Percentiles rank a stretch among this genome's conserved stretches.
Conservation (phyloP, 2,329 filamentous ascomycete genomes). For the Talaromyces sp. region DNA sequence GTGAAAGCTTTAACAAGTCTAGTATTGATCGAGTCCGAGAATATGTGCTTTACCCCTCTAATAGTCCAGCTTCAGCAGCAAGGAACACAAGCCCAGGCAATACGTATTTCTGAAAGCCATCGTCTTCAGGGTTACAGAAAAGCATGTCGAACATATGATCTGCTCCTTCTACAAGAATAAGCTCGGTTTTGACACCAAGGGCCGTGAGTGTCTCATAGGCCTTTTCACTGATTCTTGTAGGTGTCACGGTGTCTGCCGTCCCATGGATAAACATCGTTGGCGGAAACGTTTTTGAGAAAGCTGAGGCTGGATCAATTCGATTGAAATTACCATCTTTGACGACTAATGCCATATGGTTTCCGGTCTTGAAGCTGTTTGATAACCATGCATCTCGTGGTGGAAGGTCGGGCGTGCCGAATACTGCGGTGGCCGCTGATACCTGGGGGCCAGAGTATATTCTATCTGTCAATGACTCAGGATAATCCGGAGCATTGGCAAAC, state of each 20-base stretch:
- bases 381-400: constrained; percentile 2
- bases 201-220: background rate
- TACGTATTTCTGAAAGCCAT: background rate
- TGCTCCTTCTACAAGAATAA: background rate
- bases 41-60: too few relatives aligned
- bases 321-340: background rate
- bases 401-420: background rate
- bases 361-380: background rate
- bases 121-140: background rate
- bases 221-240: background rate
- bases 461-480: background rate
- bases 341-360: background rate
- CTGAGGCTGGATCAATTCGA: background rate
- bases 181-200: background rate
- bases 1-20: too few relatives aligned
- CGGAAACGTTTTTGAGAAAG: background rate
- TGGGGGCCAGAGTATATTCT: background rate
- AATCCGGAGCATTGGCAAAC: background rate
- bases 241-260: background rate
- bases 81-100: background rate
- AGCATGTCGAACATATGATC: background rate
- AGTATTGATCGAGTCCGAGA: too few relatives aligned
- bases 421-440: background rate
- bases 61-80: background rate
- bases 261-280: constrained; percentile 3